These are phyloP conservation scores for Cadophora sp. DNA, from an alignment of 2,329 filamentous ascomycete species.

Conservation along the genomic window DNA sequence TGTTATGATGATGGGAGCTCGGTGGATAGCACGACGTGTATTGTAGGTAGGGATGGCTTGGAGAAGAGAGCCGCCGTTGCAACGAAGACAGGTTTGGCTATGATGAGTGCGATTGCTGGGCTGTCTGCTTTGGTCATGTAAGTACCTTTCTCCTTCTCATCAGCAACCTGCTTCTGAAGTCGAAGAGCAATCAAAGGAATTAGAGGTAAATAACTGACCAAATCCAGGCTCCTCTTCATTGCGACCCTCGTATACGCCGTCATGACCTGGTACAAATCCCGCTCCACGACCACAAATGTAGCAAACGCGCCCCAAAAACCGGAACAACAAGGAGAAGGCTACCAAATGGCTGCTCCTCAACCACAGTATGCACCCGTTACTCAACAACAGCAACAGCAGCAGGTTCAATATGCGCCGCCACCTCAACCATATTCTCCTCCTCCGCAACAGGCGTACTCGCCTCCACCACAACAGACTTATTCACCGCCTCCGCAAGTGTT, in stretches of 20 bases:
- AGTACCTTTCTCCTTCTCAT: conserved; percentile 5
- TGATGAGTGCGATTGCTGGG: conserved; percentile 27
- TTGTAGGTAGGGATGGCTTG: conserved; percentile 13
- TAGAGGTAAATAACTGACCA: neutral
- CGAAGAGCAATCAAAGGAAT: neutral
- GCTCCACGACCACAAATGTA: neutral
- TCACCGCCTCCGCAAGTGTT: neutral
- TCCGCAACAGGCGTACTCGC: neutral
- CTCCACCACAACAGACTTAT: conserved; percentile 7
- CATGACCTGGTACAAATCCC: conserved; percentile 19
- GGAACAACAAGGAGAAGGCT: conserved; percentile 22
- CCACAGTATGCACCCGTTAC: conserved; percentile 4
- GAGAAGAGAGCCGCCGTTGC: conserved; percentile 26
- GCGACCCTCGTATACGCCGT: conserved; percentile 17
- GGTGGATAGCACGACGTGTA: conserved; percentile 19
- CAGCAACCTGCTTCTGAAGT: neutral
- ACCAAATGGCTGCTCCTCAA: conserved; percentile 23
- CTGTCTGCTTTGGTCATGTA: conserved; percentile 29
- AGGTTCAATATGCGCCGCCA: neutral
- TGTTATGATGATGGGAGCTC: conserved; percentile 23
- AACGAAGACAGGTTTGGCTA: conserved; percentile 7
- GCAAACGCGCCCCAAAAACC: conserved; percentile 15
- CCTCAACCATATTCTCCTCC: neutral
- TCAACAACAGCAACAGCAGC: conserved; percentile 8
- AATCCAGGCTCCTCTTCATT: conserved; percentile 22